phyloP scores from a whole-genome alignment of 768 basidiomycete species.

The Hysterangium stoloniferum region DNA sequence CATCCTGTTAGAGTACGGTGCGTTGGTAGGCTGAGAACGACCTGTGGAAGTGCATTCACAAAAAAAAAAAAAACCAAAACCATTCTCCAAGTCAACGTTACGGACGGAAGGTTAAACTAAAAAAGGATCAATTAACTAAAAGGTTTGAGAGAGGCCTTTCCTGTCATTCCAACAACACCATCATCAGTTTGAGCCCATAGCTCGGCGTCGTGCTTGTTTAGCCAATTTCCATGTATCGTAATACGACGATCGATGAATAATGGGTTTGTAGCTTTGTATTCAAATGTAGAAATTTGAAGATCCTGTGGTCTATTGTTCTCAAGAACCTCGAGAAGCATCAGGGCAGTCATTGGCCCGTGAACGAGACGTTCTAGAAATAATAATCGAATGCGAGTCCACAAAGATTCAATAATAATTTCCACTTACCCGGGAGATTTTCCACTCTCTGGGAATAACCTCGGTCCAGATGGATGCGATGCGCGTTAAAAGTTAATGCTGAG shows the following conservation, averaged over 20 bases:
- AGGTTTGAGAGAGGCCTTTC: slow-evolving; percentile 28
- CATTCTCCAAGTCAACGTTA: no score
- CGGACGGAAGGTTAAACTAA: no score
- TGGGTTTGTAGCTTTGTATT: slow-evolving; percentile 60
- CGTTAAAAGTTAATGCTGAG: slow-evolving; percentile 82
- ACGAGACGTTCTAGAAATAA: slow-evolving; percentile 60
- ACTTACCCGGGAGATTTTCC: slow-evolving; percentile 67
- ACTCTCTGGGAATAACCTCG: slow-evolving; percentile 55
- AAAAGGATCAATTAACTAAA: neutral
- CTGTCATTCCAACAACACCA: slow-evolving; percentile 64
- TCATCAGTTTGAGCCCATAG: slow-evolving; percentile 55
- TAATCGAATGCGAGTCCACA: neutral
- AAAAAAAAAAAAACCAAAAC: no score
- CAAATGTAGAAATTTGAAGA: slow-evolving; percentile 42
- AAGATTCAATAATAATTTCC: neutral
- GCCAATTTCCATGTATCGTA: slow-evolving; percentile 14
- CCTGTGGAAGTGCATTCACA: no score
- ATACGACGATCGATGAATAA: slow-evolving; percentile 22
- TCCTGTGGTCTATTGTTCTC: slow-evolving; percentile 39
- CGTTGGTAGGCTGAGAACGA: no score
- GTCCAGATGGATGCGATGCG: slow-evolving; percentile 79
- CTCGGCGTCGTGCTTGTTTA: slow-evolving; percentile 36
- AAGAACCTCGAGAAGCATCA: slow-evolving; percentile 65
- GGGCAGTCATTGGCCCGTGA: slow-evolving; percentile 75
- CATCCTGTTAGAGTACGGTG: no score